Evolutionary conservation across 2,329 filamentous ascomycete species (phyloP).

Genomic region (Aspergillus aculeatinus): DNA sequence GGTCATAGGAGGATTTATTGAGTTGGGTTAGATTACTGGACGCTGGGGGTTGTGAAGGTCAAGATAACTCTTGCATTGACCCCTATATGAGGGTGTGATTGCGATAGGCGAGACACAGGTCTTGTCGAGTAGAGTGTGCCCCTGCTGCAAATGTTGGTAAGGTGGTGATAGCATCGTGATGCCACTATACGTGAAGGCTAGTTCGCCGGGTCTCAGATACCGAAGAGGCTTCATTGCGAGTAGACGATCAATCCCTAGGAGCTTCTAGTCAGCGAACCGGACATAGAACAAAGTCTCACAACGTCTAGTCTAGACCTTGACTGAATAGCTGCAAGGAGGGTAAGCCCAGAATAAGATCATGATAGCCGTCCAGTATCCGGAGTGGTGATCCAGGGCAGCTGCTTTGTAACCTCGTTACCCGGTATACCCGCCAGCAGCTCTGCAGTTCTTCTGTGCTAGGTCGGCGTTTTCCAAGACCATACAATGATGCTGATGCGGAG

Average conservation of each 20-base stretch:
- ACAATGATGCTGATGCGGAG: background rate
- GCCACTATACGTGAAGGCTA: too few relatives aligned
- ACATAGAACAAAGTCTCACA: background rate
- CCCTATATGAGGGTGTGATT: background rate
- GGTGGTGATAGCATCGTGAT: too few relatives aligned
- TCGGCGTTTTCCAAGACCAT: background rate
- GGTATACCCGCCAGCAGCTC: background rate
- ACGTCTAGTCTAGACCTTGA: background rate
- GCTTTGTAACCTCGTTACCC: background rate
- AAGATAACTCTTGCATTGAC: too few relatives aligned
- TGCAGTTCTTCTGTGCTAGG: background rate
- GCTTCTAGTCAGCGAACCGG: background rate
- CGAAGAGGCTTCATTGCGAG: too few relatives aligned
- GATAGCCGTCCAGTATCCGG: too few relatives aligned
- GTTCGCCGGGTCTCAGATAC: too few relatives aligned
- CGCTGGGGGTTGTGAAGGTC: background rate
- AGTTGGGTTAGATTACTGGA: background rate
- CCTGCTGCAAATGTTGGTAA: too few relatives aligned
- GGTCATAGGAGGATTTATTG: constrained; percentile 1
- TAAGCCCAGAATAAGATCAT: too few relatives aligned
- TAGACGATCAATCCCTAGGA: too few relatives aligned
- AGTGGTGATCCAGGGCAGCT: too few relatives aligned
- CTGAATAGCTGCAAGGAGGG: constrained; percentile 3
- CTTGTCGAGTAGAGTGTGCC: too few relatives aligned
- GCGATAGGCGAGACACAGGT: background rate